Base-by-base conservation (phyloP, 2,329 filamentous ascomycete species). In the Penicillium brasilianum region DNA sequence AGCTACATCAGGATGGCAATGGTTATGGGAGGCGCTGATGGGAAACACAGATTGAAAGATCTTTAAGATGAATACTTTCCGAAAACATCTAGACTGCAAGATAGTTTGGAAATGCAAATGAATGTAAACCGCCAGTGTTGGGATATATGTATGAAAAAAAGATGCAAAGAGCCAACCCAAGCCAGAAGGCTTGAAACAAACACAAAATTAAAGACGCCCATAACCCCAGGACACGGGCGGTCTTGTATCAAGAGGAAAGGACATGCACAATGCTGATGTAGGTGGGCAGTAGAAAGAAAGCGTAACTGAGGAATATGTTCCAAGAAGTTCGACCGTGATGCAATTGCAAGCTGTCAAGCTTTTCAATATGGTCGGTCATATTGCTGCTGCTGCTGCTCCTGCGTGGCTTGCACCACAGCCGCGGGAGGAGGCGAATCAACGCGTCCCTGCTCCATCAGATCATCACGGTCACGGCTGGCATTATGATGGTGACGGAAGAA, bases 401-500 rank as follows among this genome's bases (percentile, higher is more conserved):
- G 36, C 37, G 22, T 36, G 30, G 34, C 34, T 39, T 53, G 50
- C 16, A 28, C 36, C 14, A 36, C 51, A 28, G 50, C 34, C 9
- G 39, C 32, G 1, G 63, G 32, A 9, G 61, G 60, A 20, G 59
- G 55, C 13, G 34, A 57, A 25, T 79, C 78, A 10, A 76, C 81
- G 59, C 81, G 79, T 9, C 80, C 82, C 63, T 82, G 80, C 57
- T 81, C 82, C 66, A 78, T 76, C 58, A 83, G 66, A 61, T 83
- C 76, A 2, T 72, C 78, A 9, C 79, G 68, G 36, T 71, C 70
- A 10, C 64, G 68, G 52, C 64, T 67, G 55, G 66, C 58, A 52
- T 65, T 71, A 28, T 69, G 75, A 57, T 74, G 74, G n/a, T 85
- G 82, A 37, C 82, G 77, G 74, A 90, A 87, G 77, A 90, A 89